Evolutionary conservation across 257 asterid species (phyloP), one percentile per base, ranked within the genome.

Genomic region (Salvia miltiorrhiza): DNA sequence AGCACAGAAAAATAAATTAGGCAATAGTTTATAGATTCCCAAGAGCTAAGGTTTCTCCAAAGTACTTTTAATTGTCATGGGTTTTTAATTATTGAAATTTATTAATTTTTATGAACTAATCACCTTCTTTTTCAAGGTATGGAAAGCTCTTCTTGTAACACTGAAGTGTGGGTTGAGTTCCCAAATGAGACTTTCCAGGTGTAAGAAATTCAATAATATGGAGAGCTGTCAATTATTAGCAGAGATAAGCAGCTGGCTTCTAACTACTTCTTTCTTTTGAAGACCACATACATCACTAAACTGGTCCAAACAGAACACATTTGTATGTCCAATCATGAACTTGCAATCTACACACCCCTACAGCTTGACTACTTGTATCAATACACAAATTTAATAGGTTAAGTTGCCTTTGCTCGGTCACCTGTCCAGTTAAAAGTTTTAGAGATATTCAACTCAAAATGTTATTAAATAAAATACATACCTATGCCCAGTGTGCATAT

Each of bases 401-500:
- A 35, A 1, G 40, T 11, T 40, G 9, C 19, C 20, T 32, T 56
- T 66, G 23, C n/a, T 23, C 19, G 49, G 1, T 43, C 23, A 16
- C 58, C 56, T 56, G 50, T 48, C 49, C 54, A 19, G 16, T 63
- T 17, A 30, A 26, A 54, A 21, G 43, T 23, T n/a, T 12, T 9
- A 23, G 21, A 14, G 0, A 20, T 21, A 5, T 66, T 20, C 10
- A 75, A 69, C 30, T 55, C 35, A 16, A 63, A 56, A 60, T 16
- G 7, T 58, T 50, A 43, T 2, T 56, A 35, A 12, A 65, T 13
- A 26, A 24, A 14, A 67, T 39, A 9, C 77, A 71, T 86, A 93
- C 99, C 99, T 66, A 93, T 87, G 72, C 96, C 99, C 61, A 93
- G 69, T 23, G 99, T 93, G 80, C 83, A 84, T 75, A 93, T 83